A percentile compares a stretch with the other conserved stretches of the same genome.
These are phyloP conservation scores for Mimosa bimucronata DNA, from an alignment of 306 rosid species.

Conservation along the genomic window DNA sequence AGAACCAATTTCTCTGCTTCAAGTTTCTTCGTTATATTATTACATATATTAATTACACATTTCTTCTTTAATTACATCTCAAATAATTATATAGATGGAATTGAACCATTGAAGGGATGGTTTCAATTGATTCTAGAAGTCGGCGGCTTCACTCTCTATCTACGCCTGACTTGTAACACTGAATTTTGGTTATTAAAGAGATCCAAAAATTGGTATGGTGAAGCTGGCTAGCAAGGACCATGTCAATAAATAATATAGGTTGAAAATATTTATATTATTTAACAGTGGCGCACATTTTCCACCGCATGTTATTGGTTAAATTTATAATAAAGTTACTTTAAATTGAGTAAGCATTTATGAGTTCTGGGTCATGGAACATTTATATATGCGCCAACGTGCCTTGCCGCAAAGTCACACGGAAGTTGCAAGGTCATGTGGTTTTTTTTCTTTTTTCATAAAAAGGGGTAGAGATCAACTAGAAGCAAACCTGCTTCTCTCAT, in stretches of 20 bases:
- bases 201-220: neutral
- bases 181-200: neutral
- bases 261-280: neutral
- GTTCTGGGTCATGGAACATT: neutral
- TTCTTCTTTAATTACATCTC: too few species aligned
- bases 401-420: neutral
- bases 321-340: neutral
- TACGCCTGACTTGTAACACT: neutral
- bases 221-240: neutral
- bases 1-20: neutral
- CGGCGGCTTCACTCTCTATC: neutral
- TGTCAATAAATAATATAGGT: neutral
- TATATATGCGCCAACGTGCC: neutral
- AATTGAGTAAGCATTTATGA: neutral
- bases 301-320: neutral
- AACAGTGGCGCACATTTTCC: neutral
- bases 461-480: neutral
- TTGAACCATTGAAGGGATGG: neutral
- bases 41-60: neutral
- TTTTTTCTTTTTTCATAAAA: neutral
- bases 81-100: neutral
- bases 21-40: neutral
- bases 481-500: neutral
- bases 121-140: neutral
- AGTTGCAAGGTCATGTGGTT: neutral